phyloP scores from a whole-genome alignment of 441 rosid species.

The Corymbia citriodora region DNA sequence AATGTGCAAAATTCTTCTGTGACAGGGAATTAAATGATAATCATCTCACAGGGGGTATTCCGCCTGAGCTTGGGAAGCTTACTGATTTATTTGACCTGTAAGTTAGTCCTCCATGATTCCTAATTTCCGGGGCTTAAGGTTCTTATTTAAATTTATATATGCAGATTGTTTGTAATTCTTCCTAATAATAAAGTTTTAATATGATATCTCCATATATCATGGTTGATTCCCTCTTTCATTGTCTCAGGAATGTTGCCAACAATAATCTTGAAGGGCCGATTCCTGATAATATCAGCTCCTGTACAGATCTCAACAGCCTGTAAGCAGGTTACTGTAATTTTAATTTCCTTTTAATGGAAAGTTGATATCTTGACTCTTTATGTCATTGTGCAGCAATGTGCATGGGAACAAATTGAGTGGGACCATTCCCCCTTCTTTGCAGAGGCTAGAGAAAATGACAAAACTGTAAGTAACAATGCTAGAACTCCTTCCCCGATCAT shows the following conservation, averaged over 20 bases:
- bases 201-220: not conserved
- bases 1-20: not conserved
- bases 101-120: not conserved
- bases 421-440: constrained; percentile 68
- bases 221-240: constrained; percentile 1
- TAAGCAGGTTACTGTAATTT: constrained; percentile 21
- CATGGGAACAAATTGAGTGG: constrained; percentile 81
- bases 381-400: constrained; percentile 51
- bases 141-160: not conserved
- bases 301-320: constrained; percentile 90
- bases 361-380: not conserved
- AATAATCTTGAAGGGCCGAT: constrained; percentile 76
- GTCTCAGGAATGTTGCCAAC: constrained; percentile 72
- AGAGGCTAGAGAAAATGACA: constrained; percentile 86
- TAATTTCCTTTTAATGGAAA: not conserved
- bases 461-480: constrained; percentile 50
- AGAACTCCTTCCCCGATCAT: not conserved
- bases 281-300: constrained; percentile 81
- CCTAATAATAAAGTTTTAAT: not conserved
- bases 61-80: constrained; percentile 91
- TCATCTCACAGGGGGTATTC: constrained; percentile 60
- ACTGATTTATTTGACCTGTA: constrained; percentile 94
- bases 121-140: not conserved
- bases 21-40: constrained; percentile 89
- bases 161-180: not conserved